Evolutionary conservation across 2,329 filamentous ascomycete genomes (phyloP).

Genomic region (Proliferodiscus dingleyae): DNA sequence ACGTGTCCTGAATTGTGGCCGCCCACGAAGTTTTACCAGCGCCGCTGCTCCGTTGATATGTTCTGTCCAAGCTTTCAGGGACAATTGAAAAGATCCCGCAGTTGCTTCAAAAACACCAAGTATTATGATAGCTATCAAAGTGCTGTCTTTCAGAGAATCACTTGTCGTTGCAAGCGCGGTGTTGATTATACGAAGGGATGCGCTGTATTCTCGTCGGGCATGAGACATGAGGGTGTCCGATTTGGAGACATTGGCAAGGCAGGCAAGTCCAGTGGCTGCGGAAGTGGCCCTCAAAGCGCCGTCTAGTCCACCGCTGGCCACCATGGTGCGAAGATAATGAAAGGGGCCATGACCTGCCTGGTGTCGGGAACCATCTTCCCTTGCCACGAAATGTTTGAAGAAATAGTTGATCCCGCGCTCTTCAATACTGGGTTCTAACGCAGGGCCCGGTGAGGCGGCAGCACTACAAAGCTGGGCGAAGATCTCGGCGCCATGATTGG

Average conservation of each 20-base stretch:
- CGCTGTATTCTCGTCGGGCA: conserved; percentile 45
- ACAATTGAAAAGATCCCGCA: conserved; percentile 40
- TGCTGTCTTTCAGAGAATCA: conserved; percentile 46
- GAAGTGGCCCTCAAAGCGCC: conserved; percentile 7
- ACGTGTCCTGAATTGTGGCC: conserved; percentile 41
- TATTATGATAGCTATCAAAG: conserved; percentile 48
- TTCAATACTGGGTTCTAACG: background rate
- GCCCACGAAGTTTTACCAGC: conserved; percentile 44
- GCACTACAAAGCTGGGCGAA: conserved; percentile 4
- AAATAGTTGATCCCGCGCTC: conserved; percentile 15
- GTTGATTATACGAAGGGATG: conserved; percentile 45
- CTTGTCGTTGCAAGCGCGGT: conserved; percentile 41
- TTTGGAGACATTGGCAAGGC: conserved; percentile 45
- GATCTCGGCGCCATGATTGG: background rate
- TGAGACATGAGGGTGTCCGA: conserved; percentile 39
- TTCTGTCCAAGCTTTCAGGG: conserved; percentile 46
- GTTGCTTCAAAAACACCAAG: conserved; percentile 50
- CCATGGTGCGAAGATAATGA: background rate
- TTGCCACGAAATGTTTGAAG: conserved; percentile 11
- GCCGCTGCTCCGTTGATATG: conserved; percentile 50
- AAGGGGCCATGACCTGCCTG: conserved; percentile 1
- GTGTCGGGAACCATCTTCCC: conserved; percentile 3
- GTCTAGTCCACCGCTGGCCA: conserved; percentile 9
- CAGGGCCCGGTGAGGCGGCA: background rate
- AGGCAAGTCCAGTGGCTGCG: conserved; percentile 43